Conservation (phyloP, 1,139 yeast species). For the Magnusiomyces suaveolens region DNA sequence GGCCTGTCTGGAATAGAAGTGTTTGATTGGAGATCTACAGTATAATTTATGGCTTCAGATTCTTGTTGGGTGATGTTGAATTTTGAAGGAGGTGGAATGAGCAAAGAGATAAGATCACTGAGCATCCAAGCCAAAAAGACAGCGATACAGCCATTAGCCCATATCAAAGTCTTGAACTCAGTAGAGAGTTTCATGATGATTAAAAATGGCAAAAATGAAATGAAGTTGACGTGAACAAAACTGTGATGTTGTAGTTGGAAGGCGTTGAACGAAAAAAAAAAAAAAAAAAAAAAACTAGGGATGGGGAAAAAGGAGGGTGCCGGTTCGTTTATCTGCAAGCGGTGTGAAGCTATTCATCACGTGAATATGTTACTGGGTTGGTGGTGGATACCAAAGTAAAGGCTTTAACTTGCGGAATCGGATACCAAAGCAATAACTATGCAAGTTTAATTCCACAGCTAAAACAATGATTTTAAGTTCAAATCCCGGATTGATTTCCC, state of each 20-base stretch:
- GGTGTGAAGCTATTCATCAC: too few relatives aligned
- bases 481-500: too few relatives aligned
- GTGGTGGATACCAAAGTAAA: too few relatives aligned
- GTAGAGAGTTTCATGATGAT: background rate
- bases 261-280: background rate
- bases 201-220: background rate
- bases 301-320: background rate
- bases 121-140: conserved; percentile 41
- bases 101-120: conserved; percentile 64
- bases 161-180: background rate
- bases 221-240: too few relatives aligned
- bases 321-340: too few relatives aligned
- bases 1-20: conserved; percentile 18
- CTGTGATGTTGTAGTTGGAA: too few relatives aligned
- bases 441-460: too few relatives aligned
- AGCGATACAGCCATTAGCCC: conserved; percentile 17
- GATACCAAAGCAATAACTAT: too few relatives aligned
- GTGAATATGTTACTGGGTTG: too few relatives aligned
- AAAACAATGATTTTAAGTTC: too few relatives aligned
- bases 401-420: too few relatives aligned
- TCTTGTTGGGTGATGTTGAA: conserved; percentile 57
- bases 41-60: conserved; percentile 30
- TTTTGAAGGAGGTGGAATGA: conserved; percentile 59
- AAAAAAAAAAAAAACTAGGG: too few relatives aligned
- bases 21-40: background rate